Evolutionary conservation across 2,329 filamentous ascomycete species (phyloP), one percentile per base, ranked within the genome.

Genomic region (Cladosporium oxysporum): DNA sequence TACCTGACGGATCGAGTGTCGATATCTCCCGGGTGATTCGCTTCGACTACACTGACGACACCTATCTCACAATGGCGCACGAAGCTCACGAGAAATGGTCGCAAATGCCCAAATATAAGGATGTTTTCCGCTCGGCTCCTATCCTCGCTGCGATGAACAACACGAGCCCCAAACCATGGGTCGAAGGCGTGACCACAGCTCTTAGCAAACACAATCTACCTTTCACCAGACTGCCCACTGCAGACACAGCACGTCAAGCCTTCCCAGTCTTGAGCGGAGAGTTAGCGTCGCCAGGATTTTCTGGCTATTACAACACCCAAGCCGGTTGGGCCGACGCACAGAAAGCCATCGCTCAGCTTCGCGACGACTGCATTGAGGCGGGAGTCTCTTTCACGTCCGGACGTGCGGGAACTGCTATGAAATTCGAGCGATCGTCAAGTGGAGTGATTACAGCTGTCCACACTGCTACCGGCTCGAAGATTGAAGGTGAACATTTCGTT

Each of bases 1-100:
- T 67, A 1, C 66, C 66, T 2, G 78, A 80, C 66, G 78, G 78
- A 1, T 77, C 76, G 5, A 79, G 78, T 53, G 75, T 77, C 44
- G 79, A 80, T 58, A 78, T 79, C 29, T 79, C 78, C 1, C 73
- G 78, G 1, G 71, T 79, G 1, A 78, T 80, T 23, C 73, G 78
- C 4, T 76, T 76, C 58, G 76, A 78, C 64, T 77, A 77, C 44
- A 71, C 71, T 0, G 75, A 78, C 37, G 66, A 69, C 11, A 62
- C 71, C 3, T 77, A 77, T 52, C 60, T 72, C 2, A 61, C 59
- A 0, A 69, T 78, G 23, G 75, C 72, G 1, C 70, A 72, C 14
- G 74, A 77, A 64, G 75, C 75, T 26, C 12, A 62, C n/a, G 44
- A 53, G 16, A 52, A 53, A 29, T 62, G 60, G 60, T 53, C 47